Conservation (phyloP, 306 rosid species). For the Citrullus mucosospermus region DNA sequence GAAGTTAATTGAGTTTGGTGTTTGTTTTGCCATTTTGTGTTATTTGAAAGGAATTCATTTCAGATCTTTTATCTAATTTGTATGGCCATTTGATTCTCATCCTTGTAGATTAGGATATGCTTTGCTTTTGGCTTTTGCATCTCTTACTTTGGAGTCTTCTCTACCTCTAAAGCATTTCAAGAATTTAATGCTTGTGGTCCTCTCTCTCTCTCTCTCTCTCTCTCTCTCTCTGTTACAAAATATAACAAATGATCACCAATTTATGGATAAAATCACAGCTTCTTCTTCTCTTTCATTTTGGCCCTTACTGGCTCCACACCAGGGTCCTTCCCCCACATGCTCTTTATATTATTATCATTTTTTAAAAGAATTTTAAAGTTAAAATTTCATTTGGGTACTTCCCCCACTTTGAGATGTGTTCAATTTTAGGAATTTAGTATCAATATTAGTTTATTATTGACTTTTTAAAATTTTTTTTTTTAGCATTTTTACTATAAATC, state of each 20-base stretch:
- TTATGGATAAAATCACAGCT: neutral
- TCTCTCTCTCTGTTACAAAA: neutral
- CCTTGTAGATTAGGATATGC: conserved; percentile 21
- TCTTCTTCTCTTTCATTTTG: neutral
- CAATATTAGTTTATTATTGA: no score
- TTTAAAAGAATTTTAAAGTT: no score
- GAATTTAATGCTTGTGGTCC: conserved; percentile 23
- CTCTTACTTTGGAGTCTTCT: conserved; percentile 13
- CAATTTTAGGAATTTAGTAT: no score
- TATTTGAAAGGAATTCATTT: neutral
- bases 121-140: conserved; percentile 11
- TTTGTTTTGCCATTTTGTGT: neutral
- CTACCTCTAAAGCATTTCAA: neutral
- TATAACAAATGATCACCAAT: neutral
- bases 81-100: conserved; percentile 26
- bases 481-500: no score
- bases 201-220: conserved; percentile 12
- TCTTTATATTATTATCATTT: no score
- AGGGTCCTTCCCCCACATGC: neutral
- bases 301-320: neutral
- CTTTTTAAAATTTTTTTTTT: no score
- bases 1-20: neutral
- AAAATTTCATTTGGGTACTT: neutral
- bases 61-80: conserved; percentile 8
- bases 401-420: no score